Evolutionary conservation across 306 rosid genomes (phyloP), one percentile per base, ranked within the genome.

Genomic region (Cucurbita argyrosperma): DNA sequence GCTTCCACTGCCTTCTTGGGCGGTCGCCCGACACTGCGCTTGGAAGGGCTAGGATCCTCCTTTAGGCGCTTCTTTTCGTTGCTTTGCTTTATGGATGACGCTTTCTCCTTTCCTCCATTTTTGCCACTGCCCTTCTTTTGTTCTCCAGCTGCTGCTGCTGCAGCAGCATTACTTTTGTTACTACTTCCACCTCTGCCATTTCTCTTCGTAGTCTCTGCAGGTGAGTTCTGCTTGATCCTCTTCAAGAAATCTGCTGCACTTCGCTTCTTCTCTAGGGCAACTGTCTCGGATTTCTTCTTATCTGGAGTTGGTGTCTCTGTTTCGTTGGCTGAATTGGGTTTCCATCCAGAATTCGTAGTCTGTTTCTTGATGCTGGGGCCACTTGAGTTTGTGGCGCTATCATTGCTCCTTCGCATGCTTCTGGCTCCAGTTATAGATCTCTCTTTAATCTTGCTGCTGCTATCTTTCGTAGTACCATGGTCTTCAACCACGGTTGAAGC

Each of bases 211-310:
- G 65, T 73, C 74, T 85, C 92, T 12, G 68, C 78, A 1, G 86
- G 79, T 16, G 85, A 81, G 39, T 81, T 83, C 55, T 86, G 83
- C 83, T 87, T 91, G n/a, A 91, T 89, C 80, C 97, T 85, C 77
- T 87, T 91, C 82, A 91, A 84, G 85, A 91, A 91, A 81, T 89
- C 92, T 0, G 96, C 97, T 0, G 91, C 97, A 3, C 85, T 87
- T 42, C 85, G 81, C 81, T 88, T 91, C 73, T 89, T 89, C 75
- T 87, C 93, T 40, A 65, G 19, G 0, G 82, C 54, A 21, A 62
- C 15, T 4, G 80, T 80, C 14, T 85, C 92, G 12, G 80, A 66
- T 83, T 87, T 89, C 75, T 82, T 83, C 82, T 87, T 84, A 11
- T 84, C 90, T 11, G 43, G 8, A 78, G 77, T 90, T 5, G 76